Conservation (phyloP, 345 rosid species). For the Combretum micranthum region DNA sequence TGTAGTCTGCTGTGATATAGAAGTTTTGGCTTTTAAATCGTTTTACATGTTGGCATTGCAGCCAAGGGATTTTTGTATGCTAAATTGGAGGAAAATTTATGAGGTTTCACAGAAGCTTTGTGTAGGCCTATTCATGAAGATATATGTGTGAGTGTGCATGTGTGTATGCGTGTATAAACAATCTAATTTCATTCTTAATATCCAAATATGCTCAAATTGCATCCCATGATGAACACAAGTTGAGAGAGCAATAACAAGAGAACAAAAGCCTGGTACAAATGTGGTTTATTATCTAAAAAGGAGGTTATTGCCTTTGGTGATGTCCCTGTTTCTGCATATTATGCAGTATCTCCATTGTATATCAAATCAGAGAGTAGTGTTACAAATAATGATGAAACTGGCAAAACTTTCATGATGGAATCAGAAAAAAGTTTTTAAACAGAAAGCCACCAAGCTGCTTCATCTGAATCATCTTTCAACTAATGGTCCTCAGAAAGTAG, state of each 20-base stretch:
- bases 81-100: conserved; percentile 26
- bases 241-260: conserved; percentile 31
- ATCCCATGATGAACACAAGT: conserved; percentile 45
- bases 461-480: conserved; percentile 29
- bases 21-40: conserved; percentile 9
- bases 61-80: conserved; percentile 31
- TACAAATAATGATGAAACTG: conserved; percentile 20
- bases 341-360: conserved; percentile 14
- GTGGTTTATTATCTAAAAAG: conserved; percentile 11
- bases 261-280: conserved; percentile 12
- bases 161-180: conserved; percentile 21
- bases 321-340: conserved; percentile 17
- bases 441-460: conserved; percentile 14
- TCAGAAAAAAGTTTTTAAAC: conserved; percentile 16
- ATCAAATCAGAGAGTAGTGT: conserved; percentile 28
- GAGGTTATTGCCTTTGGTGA: conserved; percentile 35
- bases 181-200: conserved; percentile 50
- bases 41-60: conserved; percentile 33
- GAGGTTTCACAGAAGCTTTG: conserved; percentile 43
- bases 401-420: conserved; percentile 14
- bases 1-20: conserved; percentile 5
- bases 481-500: conserved; percentile 33
- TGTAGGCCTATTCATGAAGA: conserved; percentile 62
- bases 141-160: no score
- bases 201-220: conserved; percentile 62